phyloP scores from a whole-genome alignment of 768 basidiomycete species.

The Podaxis pistillaris region DNA sequence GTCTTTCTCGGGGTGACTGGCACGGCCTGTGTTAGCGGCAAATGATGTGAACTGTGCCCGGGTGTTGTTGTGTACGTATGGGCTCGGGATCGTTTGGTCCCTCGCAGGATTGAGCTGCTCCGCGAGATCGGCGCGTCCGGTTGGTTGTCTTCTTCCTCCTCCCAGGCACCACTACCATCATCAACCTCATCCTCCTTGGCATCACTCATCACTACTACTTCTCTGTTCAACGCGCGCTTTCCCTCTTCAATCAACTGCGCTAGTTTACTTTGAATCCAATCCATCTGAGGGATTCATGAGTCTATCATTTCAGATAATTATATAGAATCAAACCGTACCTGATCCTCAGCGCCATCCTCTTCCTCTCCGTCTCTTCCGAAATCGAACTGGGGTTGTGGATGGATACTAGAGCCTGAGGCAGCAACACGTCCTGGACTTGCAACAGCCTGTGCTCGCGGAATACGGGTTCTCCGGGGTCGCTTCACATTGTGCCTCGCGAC shows the following conservation, averaged over 20 bases:
- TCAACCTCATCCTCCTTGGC: conserved; percentile 73
- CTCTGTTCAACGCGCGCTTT: conserved; percentile 70
- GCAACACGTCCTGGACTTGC: conserved; percentile 14
- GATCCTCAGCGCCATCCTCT: conserved; percentile 34
- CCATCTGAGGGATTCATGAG: conserved; percentile 52
- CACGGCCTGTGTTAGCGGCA: background rate
- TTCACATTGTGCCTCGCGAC: conserved; percentile 8
- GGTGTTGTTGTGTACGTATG: background rate
- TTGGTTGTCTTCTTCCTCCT: conserved; percentile 52
- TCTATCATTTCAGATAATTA: background rate
- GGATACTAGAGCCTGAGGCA: conserved; percentile 24
- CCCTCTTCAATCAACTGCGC: conserved; percentile 74
- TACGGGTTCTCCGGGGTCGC: conserved; percentile 14
- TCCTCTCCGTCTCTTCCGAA: conserved; percentile 34
- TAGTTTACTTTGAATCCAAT: conserved; percentile 77
- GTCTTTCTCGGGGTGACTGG: conserved; percentile 6
- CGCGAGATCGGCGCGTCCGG: conserved; percentile 3
- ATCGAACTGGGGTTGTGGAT: conserved; percentile 41
- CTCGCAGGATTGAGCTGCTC: background rate
- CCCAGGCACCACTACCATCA: conserved; percentile 74
- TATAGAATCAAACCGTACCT: conserved; percentile 30
- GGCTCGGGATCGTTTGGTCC: conserved; percentile 6
- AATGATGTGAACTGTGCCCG: conserved; percentile 8
- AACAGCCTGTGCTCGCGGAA: background rate
- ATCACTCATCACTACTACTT: conserved; percentile 78